Evolutionary conservation across 2,329 filamentous ascomycete species (phyloP).

Genomic region (Hymenoscyphus scutula): DNA sequence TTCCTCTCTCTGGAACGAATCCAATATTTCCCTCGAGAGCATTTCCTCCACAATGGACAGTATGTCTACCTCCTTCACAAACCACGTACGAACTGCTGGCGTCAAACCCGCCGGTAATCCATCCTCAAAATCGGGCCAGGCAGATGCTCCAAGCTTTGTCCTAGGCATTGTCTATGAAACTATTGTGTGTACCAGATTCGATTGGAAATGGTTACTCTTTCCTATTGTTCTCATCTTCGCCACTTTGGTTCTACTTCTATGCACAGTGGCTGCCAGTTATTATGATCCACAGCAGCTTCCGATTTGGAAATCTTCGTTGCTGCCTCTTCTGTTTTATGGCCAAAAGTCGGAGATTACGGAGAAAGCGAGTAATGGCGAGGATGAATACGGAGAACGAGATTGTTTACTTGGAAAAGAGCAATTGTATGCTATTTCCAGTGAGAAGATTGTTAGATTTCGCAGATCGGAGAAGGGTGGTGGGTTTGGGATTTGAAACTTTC

Average conservation of each 20-base stretch:
- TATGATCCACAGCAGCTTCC: neutral
- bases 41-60: neutral
- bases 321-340: neutral
- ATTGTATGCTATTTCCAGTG: too few species aligned
- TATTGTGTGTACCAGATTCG: neutral
- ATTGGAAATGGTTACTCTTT: conserved; percentile 2
- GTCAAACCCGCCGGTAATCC: neutral
- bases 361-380: too few species aligned
- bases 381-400: too few species aligned
- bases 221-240: neutral
- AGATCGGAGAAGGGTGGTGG: too few species aligned
- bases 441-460: too few species aligned
- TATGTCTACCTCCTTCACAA: neutral
- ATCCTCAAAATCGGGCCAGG: neutral
- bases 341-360: neutral
- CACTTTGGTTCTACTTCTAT: neutral
- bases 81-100: conserved; percentile 1
- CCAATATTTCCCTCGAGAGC: neutral
- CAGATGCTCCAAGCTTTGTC: neutral
- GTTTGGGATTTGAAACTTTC: too few species aligned
- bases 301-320: neutral
- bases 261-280: neutral
- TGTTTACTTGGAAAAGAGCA: too few species aligned
- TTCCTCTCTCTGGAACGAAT: neutral
- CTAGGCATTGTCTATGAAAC: neutral